Percentiles rank a stretch among this genome's conserved stretches.
Conservation (phyloP, 2,329 filamentous ascomycete species). For the Trichophyton rubrum region DNA sequence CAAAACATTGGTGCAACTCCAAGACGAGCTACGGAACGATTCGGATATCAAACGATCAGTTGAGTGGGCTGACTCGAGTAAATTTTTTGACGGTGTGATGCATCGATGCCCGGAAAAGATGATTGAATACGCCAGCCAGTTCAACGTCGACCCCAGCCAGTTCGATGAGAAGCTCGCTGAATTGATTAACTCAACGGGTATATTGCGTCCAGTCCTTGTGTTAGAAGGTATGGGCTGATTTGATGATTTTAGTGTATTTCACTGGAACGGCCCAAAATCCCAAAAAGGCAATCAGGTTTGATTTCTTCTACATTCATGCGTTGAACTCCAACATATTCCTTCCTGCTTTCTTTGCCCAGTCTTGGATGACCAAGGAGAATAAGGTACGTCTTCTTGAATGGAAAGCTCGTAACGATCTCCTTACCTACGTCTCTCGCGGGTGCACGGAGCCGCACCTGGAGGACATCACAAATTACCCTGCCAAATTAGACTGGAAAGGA, state of each 20-base stretch:
- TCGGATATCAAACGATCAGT: slow-evolving; percentile 45
- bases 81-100: slow-evolving; percentile 57
- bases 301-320: slow-evolving; percentile 75
- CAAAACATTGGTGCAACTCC: slow-evolving; percentile 44
- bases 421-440: slow-evolving; percentile 59
- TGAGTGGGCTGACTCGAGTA: slow-evolving; percentile 45
- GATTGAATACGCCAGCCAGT: slow-evolving; percentile 47
- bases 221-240: background rate
- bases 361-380: slow-evolving; percentile 47
- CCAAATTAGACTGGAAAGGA: slow-evolving; percentile 37
- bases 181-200: slow-evolving; percentile 56
- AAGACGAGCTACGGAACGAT: slow-evolving; percentile 47
- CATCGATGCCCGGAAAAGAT: slow-evolving; percentile 51
- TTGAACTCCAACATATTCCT: slow-evolving; percentile 69
- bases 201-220: background rate
- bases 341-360: slow-evolving; percentile 45
- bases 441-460: slow-evolving; percentile 48
- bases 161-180: slow-evolving; percentile 47
- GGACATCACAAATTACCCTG: slow-evolving; percentile 48
- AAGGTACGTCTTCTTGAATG: slow-evolving; percentile 66
- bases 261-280: slow-evolving; percentile 51
- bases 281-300: slow-evolving; percentile 56
- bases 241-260: slow-evolving; percentile 35
- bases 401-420: slow-evolving; percentile 64
- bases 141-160: slow-evolving; percentile 44